Base-by-base conservation (phyloP, 352 stramenopile genomes). In the Hyaloperonospora arabidopsidis region DNA sequence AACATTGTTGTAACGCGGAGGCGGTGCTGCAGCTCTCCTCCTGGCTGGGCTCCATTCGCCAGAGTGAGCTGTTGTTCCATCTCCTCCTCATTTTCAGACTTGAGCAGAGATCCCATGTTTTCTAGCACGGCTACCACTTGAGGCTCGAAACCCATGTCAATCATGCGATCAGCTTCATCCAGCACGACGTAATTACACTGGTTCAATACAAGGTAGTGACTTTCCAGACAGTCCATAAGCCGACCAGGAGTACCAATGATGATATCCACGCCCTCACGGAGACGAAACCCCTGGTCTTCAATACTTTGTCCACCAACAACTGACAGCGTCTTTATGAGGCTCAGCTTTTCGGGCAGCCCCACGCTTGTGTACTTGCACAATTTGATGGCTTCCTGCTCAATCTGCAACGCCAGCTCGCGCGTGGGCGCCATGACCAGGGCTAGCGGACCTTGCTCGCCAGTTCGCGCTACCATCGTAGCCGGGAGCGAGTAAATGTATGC, bases 161-260 rank as follows among this genome's bases (percentile, higher is more conserved):
- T 96, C 93, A 98, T 98, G 14, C 93, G 78, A 85, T 99, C 97
- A 3, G 95, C 96, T 73, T 99, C 97, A 76, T 99, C 97, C 44
- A 99, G 57, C 7, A 99, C 95, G 43, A 99, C 89, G 64, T 98
- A 99, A 59, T 97, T 98, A 63, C 96, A 98, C 76, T 99, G 96
- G 70, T 99, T 98, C 15, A 99, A 71, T 45, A 99, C 95, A 38
- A 99, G 61, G 66, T 98, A 98, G 44, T 96, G 87, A 67, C 90
- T 98, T 63, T 99, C 93, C 22, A 99, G 66, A 70, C 89, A 98
- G 61, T 99, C 97, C 67, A 97, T 96, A 2, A 99, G 87, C 46
- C 97, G 87, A 49, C 97, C 97, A 2, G 97, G 97, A 5, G 97
- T 99, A 35, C 94, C 97, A 19, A 99, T 97, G 39, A 99, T 93